These are phyloP conservation scores for Glebionis coronaria DNA, from an alignment of 129 eudicot species.

Conservation along the genomic window DNA sequence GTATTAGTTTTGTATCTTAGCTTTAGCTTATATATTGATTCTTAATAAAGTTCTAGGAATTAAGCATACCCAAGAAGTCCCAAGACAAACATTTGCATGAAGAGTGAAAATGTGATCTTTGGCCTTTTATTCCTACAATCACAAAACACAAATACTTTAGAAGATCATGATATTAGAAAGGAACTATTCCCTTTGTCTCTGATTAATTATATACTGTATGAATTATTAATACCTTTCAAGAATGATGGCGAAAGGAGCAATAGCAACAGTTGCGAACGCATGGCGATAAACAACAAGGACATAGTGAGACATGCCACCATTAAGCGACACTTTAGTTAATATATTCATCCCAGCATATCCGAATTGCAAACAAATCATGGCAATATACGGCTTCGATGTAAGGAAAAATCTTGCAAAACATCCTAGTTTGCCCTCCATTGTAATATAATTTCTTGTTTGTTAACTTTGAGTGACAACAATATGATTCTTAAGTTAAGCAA, in stretches of 20 bases:
- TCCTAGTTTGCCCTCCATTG: constrained; percentile 73
- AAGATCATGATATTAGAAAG: too few species aligned
- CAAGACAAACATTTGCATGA: constrained; percentile 83
- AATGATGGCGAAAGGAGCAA: constrained; percentile 86
- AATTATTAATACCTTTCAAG: constrained; percentile 55
- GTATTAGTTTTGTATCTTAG: background rate
- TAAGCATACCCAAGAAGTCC: constrained; percentile 91
- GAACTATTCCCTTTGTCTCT: background rate
- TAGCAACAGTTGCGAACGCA: constrained; percentile 84
- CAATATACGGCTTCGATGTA: constrained; percentile 75
- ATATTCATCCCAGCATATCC: constrained; percentile 98
- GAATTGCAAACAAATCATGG: constrained; percentile 86
- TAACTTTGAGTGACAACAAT: background rate
- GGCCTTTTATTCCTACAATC: constrained; percentile 71
- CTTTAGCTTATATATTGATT: too few species aligned
- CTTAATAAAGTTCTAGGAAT: background rate
- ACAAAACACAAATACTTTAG: constrained; percentile 12
- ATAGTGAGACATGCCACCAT: constrained; percentile 92
- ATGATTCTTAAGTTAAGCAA: background rate
- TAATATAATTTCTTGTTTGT: too few species aligned
- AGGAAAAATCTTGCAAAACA: constrained; percentile 46
- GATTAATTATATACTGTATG: constrained; percentile 10
- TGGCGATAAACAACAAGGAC: constrained; percentile 92
- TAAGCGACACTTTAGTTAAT: constrained; percentile 80
- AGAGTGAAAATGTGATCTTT: constrained; percentile 67